phyloP scores from a whole-genome alignment of 768 basidiomycete species.

The Mrakia blollopis region DNA sequence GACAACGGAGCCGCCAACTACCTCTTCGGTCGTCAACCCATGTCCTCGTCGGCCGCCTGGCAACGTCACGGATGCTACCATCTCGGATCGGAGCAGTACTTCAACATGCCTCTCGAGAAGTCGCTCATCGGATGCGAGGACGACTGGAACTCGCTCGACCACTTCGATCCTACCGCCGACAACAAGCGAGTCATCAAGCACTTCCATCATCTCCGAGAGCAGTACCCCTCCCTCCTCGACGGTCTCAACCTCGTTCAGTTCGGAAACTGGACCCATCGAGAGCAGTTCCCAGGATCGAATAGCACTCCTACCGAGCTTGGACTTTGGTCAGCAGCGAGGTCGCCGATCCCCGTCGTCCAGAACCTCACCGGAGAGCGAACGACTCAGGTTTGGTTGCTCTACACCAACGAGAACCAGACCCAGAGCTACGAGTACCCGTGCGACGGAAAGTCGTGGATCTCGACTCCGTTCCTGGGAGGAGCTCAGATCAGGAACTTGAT shows the following conservation, averaged over 20 bases:
- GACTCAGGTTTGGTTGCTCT: constrained; percentile 75
- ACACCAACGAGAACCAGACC: constrained; percentile 76
- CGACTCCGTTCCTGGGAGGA: constrained; percentile 66
- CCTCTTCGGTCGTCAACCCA: constrained; percentile 88
- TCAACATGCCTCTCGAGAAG: constrained; percentile 81
- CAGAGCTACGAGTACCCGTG: constrained; percentile 63
- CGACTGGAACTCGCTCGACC: constrained; percentile 87
- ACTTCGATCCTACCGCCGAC: constrained; percentile 85
- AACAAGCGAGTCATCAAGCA: constrained; percentile 67
- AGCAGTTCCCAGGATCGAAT: constrained; percentile 81
- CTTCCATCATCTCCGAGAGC: constrained; percentile 62
- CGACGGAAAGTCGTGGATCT: constrained; percentile 59
- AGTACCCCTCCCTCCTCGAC: constrained; percentile 73
- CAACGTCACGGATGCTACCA: constrained; percentile 87
- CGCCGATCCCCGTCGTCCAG: constrained; percentile 59
- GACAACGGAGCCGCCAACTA: constrained; percentile 90
- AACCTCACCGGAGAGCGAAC: constrained; percentile 48
- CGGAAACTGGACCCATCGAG: constrained; percentile 76
- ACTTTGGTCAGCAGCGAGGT: constrained; percentile 72
- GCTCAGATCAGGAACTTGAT: constrained; percentile 66
- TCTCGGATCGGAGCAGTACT: constrained; percentile 86
- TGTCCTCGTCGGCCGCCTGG: constrained; percentile 79
- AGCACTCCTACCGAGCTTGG: constrained; percentile 76
- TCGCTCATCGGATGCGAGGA: constrained; percentile 76
- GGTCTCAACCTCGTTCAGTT: constrained; percentile 77